phyloP scores from a whole-genome alignment of 2,329 filamentous ascomycete species.

The Fusarium sp. region DNA sequence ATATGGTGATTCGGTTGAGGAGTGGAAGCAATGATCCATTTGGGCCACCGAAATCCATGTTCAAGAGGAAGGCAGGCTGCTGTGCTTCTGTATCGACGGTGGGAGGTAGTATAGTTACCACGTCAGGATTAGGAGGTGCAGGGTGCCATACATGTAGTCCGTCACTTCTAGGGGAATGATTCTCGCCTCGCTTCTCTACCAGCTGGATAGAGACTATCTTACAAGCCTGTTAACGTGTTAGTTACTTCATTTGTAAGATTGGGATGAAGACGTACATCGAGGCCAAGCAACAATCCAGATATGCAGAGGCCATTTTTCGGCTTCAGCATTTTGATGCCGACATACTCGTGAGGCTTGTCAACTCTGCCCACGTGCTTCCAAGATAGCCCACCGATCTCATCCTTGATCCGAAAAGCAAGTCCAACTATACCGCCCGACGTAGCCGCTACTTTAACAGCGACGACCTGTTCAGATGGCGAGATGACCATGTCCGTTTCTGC shows the following conservation, averaged over 20 bases:
- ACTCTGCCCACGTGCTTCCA: background rate
- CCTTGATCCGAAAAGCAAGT: background rate
- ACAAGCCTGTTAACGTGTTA: background rate
- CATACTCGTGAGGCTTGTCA: background rate
- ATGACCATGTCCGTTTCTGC: background rate
- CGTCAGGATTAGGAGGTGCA: background rate
- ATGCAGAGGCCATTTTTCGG: background rate
- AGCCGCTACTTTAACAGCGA: background rate
- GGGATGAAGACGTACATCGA: slow-evolving; percentile 1
- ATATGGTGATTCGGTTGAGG: background rate
- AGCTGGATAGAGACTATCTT: background rate
- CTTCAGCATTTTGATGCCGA: background rate
- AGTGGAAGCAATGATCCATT: background rate
- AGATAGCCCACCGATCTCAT: accelerated
- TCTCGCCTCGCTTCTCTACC: background rate
- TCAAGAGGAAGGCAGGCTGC: background rate
- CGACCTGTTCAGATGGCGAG: background rate
- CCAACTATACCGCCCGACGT: slow-evolving; percentile 1
- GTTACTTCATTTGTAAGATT: accelerated
- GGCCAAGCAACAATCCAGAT: background rate
- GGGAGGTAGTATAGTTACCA: background rate
- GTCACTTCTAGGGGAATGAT: too few species aligned
- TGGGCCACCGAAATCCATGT: slow-evolving; percentile 16
- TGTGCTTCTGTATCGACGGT: accelerated
- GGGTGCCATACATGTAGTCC: background rate